Base-by-base conservation (phyloP, 306 rosid genomes). In the Quillaja saponaria region DNA sequence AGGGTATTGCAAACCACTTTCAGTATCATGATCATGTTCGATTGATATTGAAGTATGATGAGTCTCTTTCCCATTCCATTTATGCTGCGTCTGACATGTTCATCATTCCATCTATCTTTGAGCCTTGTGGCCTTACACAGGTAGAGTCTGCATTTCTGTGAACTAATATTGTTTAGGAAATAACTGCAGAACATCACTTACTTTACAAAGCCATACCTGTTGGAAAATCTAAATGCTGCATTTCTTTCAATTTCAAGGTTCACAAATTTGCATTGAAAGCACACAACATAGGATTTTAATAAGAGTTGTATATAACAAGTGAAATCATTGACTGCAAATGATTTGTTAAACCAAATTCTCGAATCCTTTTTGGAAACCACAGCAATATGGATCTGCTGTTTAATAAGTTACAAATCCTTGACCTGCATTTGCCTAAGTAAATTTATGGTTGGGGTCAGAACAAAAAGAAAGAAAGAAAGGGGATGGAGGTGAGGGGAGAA, bases 101-200 rank as follows among this genome's bases (percentile, higher is more conserved):
- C 83, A 83, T 86, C 67, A 76, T 92, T 74, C 99, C 99, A 44
- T 92, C 99, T 0, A 85, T 92, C 81, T 92, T 92, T 63, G 99
- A 92, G 80, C 99, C 99, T 28, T 92, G 99, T 68, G 99, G 99
- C 63, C 85, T 92, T 62, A 92, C 99, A 54, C 99, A 92, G 95
- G 99, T 92, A 80, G 62, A 39, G 51, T 57, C 61, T 54, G 64
- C 53, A 25, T 16, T 20, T 40, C 37, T 66, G 16, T 39, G 49
- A 63, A 58, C 57, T 66, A 47, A 42, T 57, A 68, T 61, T 61
- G 39, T 49, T 38, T 35, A 33, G 68, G 16, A 52, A 49, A 53
- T 33, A 19, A 39, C 46, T 13, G 28, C 42, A 20, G 37, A 10
- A 44, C 49, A 44, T 16, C 13, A 44, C 65, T 55, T 59, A 20